phyloP scores from a whole-genome alignment of 257 asterid species.

The Linderniella brevidens region DNA sequence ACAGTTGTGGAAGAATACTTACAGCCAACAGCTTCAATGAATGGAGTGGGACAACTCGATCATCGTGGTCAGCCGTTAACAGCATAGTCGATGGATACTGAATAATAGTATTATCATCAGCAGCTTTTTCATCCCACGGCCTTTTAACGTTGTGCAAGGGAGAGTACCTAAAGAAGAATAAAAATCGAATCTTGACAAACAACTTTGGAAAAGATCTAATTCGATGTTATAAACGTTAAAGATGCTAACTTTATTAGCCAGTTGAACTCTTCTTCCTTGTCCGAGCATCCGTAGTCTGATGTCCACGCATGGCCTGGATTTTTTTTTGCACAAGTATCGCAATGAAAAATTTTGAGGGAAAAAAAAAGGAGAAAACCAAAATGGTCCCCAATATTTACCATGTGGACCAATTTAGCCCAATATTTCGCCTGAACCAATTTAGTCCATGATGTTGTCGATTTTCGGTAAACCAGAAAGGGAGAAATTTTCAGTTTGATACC shows the following conservation, averaged over 20 bases:
- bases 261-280: slow-evolving; percentile 74
- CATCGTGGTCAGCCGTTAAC: slow-evolving; percentile 95
- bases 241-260: slow-evolving; percentile 73
- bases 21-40: slow-evolving; percentile 83
- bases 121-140: slow-evolving; percentile 58
- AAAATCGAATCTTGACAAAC: background rate
- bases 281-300: slow-evolving; percentile 94
- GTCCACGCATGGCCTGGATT: slow-evolving; percentile 98
- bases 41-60: slow-evolving; percentile 94
- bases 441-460: no score
- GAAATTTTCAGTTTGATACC: no score
- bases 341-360: background rate
- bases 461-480: no score
- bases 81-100: slow-evolving; percentile 89
- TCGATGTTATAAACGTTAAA: slow-evolving; percentile 5
- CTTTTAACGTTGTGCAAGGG: slow-evolving; percentile 86
- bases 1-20: slow-evolving; percentile 11
- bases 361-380: background rate
- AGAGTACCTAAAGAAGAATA: slow-evolving; percentile 40
- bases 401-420: no score
- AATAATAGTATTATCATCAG: slow-evolving; percentile 14
- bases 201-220: no score
- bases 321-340: slow-evolving; percentile 5
- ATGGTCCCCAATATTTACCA: no score
- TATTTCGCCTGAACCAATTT: no score